phyloP scores from a whole-genome alignment of 768 basidiomycete genomes.

The Suillus weaverae region DNA sequence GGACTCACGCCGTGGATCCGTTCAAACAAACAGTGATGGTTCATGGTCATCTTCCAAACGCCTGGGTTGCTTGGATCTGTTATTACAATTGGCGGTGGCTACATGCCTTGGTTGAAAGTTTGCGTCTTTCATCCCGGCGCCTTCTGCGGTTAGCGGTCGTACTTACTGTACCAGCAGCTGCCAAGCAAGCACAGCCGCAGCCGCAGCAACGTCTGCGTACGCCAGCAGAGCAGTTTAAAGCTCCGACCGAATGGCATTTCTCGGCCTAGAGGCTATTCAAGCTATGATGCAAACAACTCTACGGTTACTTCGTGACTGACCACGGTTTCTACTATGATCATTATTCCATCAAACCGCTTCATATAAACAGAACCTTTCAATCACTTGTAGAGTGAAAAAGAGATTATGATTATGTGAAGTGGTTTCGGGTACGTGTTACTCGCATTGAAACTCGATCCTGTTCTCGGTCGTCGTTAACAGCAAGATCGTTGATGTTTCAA shows the following conservation, averaged over 20 bases:
- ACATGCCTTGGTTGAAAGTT: background rate
- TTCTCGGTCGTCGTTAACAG: conserved; percentile 37
- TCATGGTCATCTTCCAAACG: background rate
- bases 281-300: too few species aligned
- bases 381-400: too few species aligned
- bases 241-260: background rate
- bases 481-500: background rate
- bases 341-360: too few species aligned
- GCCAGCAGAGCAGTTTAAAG: background rate
- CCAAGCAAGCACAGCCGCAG: too few species aligned
- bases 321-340: too few species aligned
- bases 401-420: too few species aligned
- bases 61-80: background rate
- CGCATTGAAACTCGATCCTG: conserved; percentile 46
- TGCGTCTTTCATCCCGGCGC: background rate
- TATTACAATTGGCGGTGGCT: background rate
- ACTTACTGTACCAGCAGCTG: background rate
- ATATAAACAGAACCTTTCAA: too few species aligned
- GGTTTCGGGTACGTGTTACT: background rate
- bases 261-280: too few species aligned
- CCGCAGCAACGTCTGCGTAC: too few species aligned
- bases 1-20: background rate
- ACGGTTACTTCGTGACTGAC: too few species aligned
- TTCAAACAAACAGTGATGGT: background rate
- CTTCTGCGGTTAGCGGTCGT: background rate